phyloP scores from a whole-genome alignment of 495 filamentous ascomycete genomes.

The Xylaria grammica region DNA sequence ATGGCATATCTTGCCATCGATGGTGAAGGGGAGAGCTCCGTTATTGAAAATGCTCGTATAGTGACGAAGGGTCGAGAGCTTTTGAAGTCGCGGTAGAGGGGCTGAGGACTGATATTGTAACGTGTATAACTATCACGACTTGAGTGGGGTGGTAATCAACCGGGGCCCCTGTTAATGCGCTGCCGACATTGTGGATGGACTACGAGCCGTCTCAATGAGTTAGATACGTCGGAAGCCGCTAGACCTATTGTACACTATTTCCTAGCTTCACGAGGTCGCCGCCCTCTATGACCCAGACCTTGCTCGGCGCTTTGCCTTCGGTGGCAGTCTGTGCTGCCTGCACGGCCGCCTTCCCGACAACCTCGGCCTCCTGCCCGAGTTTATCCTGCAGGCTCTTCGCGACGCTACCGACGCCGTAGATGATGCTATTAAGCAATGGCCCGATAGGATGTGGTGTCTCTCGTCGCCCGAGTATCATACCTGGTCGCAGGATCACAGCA shows the following conservation, averaged over 20 bases:
- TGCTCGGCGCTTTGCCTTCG: not conserved
- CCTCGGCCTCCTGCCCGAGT: conserved; percentile 73
- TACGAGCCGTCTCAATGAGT: too few species aligned
- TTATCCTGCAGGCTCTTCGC: conserved; percentile 57
- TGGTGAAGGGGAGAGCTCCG: conserved; percentile 17
- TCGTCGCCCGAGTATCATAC: conserved; percentile 67
- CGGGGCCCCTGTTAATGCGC: too few species aligned
- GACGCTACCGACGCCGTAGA: conserved; percentile 57
- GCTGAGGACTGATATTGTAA: conserved; percentile 8
- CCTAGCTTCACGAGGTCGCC: not conserved
- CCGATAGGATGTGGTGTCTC: conserved; percentile 25
- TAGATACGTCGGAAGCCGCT: not conserved
- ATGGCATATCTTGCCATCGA: conserved; percentile 24
- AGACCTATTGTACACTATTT: not conserved
- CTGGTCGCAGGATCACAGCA: conserved; percentile 69
- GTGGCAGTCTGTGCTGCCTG: conserved; percentile 43
- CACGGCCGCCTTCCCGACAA: conserved; percentile 70
- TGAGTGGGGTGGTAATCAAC: not conserved
- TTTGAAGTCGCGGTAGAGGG: conserved; percentile 8
- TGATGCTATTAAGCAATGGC: conserved; percentile 45
- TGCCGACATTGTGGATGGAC: too few species aligned
- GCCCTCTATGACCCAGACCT: not conserved
- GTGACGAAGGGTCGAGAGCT: conserved; percentile 24
- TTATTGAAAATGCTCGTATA: conserved; percentile 24
- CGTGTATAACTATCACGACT: not conserved